phyloP scores from a whole-genome alignment of 305 asterid species.

The Solanum hybrid region DNA sequence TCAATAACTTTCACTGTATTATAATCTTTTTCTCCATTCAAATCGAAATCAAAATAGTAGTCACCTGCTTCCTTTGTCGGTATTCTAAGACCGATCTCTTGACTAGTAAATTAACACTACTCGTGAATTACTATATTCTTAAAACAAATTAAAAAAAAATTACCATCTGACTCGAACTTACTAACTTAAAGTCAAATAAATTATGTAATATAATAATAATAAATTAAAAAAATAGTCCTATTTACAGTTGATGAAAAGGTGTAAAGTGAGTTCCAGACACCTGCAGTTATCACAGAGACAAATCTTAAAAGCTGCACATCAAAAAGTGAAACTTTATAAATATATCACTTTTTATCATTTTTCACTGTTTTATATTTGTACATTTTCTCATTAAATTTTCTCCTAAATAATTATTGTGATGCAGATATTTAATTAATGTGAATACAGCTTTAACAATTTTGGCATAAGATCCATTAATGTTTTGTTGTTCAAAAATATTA shows the following conservation, averaged over 20 bases:
- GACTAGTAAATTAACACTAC: neutral
- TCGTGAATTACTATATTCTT: neutral
- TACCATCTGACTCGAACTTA: neutral
- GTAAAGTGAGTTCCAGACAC: neutral
- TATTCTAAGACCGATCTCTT: too few relatives aligned
- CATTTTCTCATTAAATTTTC: neutral
- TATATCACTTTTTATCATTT: neutral
- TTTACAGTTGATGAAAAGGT: neutral
- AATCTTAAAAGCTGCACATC: neutral
- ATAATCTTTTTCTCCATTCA: neutral
- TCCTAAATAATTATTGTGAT: neutral
- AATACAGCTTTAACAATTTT: neutral
- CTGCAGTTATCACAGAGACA: neutral
- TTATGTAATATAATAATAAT: neutral
- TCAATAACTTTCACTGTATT: too few relatives aligned
- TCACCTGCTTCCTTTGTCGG: neutral
- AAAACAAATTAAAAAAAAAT: too few relatives aligned
- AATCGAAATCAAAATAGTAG: neutral
- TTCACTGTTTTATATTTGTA: neutral
- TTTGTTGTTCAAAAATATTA: neutral
- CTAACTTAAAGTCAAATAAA: fast-evolving
- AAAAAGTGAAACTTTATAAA: neutral
- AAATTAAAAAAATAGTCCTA: neutral
- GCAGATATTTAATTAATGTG: neutral
- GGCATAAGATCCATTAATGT: neutral